phyloP scores from a whole-genome alignment of 805 yeast species.

The Sungouiozyma ichnusensis region DNA sequence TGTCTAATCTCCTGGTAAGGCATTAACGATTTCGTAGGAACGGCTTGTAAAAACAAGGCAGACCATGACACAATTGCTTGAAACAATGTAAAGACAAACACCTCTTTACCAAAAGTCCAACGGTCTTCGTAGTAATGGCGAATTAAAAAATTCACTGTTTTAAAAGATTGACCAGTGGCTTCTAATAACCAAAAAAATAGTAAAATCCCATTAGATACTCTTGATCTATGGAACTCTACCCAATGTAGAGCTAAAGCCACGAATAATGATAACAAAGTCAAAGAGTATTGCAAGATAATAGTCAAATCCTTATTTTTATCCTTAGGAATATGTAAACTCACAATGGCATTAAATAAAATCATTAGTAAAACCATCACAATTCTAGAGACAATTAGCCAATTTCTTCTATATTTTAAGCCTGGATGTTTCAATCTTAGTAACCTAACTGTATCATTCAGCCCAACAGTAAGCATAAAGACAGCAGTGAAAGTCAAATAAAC shows the following conservation, averaged over 20 bases:
- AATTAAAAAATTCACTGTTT: constrained; percentile 31
- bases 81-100: constrained; percentile 27
- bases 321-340: constrained; percentile 14
- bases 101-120: constrained; percentile 19
- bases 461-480: constrained; percentile 34
- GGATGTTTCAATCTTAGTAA: constrained; percentile 16
- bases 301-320: constrained; percentile 13
- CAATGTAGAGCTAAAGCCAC: constrained; percentile 52
- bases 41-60: constrained; percentile 29
- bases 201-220: constrained; percentile 55
- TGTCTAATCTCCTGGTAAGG: constrained; percentile 35
- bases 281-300: constrained; percentile 15
- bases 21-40: constrained; percentile 31
- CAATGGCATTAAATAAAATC: constrained; percentile 20
- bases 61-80: constrained; percentile 25
- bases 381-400: constrained; percentile 31
- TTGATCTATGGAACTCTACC: constrained; percentile 58
- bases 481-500: constrained; percentile 35
- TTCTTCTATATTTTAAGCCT: constrained; percentile 29
- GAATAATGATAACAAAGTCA: constrained; percentile 31
- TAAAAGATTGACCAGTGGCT: constrained; percentile 37
- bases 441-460: constrained; percentile 30
- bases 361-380: constrained; percentile 27
- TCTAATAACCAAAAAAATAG: constrained; percentile 68
- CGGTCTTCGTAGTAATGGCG: constrained; percentile 26